Evolutionary conservation across 2,329 filamentous ascomycete species (phyloP).

Genomic region (Fusarium floridanum): DNA sequence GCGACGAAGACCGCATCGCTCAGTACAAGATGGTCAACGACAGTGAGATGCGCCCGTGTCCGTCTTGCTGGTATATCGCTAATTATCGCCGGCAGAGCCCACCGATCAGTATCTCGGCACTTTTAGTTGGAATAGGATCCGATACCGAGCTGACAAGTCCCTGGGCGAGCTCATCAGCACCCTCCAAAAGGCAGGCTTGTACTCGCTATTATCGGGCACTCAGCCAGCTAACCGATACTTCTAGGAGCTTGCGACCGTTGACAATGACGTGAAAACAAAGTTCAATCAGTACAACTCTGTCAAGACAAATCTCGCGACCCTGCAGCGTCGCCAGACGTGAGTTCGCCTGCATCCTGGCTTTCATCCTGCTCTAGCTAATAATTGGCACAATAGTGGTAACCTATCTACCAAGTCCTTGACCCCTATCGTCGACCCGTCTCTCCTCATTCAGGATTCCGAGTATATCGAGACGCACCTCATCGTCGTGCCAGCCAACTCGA

Average conservation of each 20-base stretch:
- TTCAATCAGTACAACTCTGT: constrained; percentile 94
- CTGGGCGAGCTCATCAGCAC: constrained; percentile 88
- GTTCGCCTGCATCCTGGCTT: constrained; percentile 40
- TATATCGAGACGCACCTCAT: constrained; percentile 97
- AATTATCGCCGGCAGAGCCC: constrained; percentile 74
- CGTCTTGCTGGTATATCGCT: constrained; percentile 29
- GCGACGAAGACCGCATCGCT: constrained; percentile 83
- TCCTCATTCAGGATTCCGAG: constrained; percentile 90
- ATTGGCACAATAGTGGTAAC: constrained; percentile 75
- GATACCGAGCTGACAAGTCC: constrained; percentile 93
- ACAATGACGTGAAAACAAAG: constrained; percentile 96
- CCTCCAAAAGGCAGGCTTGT: constrained; percentile 79
- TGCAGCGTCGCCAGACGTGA: constrained; percentile 91
- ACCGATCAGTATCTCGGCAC: constrained; percentile 91
- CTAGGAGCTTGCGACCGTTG: constrained; percentile 89
- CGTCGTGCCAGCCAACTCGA: constrained; percentile 82
- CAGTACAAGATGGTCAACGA: constrained; percentile 96
- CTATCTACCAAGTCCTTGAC: constrained; percentile 93
- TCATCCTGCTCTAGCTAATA: constrained; percentile 8
- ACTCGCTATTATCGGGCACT: neutral
- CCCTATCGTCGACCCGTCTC: constrained; percentile 84
- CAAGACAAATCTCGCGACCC: constrained; percentile 83
- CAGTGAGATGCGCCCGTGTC: constrained; percentile 68
- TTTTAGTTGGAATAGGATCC: constrained; percentile 98
- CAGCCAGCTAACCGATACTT: constrained; percentile 17